phyloP scores from a whole-genome alignment of 2,329 filamentous ascomycete genomes.

The Fusarium marasasianum region DNA sequence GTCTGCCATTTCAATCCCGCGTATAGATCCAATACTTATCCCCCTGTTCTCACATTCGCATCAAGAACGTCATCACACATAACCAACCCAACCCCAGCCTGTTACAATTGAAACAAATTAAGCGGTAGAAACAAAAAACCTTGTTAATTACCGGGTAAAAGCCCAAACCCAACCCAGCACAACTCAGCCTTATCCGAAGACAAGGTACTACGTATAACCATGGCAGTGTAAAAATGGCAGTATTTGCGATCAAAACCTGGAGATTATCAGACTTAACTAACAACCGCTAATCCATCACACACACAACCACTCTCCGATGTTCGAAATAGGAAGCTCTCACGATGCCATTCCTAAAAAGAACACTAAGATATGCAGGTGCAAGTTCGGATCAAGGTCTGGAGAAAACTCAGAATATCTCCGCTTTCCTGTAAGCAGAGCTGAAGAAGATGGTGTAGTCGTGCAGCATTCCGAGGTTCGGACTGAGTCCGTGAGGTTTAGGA shows the following conservation, averaged over 20 bases:
- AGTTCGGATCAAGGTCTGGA: neutral
- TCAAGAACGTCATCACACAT: slow-evolving; percentile 19
- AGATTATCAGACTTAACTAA: neutral
- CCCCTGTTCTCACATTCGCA: neutral
- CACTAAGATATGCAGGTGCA: slow-evolving; percentile 15
- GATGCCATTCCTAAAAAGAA: neutral
- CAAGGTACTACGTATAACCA: neutral
- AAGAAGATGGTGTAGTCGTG: slow-evolving; percentile 26
- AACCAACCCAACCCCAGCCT: slow-evolving; percentile 3
- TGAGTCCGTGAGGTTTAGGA: neutral
- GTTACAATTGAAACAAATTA: neutral
- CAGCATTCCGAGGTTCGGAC: slow-evolving; percentile 28
- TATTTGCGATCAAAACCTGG: neutral
- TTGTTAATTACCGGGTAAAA: neutral
- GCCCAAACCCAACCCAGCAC: neutral
- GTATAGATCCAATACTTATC: neutral
- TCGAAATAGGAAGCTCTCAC: slow-evolving; percentile 23
- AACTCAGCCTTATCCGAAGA: slow-evolving; percentile 15
- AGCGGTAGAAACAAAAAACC: slow-evolving; percentile 12
- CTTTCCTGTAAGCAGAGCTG: neutral
- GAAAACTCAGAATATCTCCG: neutral
- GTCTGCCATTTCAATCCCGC: neutral
- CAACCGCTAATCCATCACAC: neutral
- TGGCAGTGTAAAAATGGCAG: neutral
- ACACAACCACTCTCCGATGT: neutral